Evolutionary conservation across 179 eudicot genomes (phyloP), one percentile per base, ranked within the genome.

Genomic region (Beta lomatogona): DNA sequence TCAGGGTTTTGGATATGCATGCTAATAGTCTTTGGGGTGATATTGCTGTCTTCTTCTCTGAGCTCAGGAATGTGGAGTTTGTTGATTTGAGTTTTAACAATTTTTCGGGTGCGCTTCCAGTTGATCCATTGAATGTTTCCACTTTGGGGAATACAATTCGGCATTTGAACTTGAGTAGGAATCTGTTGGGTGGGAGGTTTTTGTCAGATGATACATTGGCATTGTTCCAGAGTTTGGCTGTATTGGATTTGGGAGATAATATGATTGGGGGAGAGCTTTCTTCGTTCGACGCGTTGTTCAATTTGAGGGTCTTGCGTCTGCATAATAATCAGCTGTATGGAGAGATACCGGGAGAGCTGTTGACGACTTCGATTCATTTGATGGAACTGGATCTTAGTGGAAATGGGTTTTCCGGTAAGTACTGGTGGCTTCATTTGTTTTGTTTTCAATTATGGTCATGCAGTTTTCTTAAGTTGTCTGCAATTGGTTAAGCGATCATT

Each of bases 391-490:
- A 95, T 92, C 95, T 95, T 59, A 91, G 95, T 82, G 88, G 90
- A 78, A 95, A 95, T 80, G 94, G 94, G 68, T 95, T 95, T 89
- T 92, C 97, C 4, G 99, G 99, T 95, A 78, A 84, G 90, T 75
- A 58, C 31, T 73, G n/a, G 69, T 50, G 41, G 21, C 64, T 45
- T 41, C 65, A 16, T 19, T 79, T 44, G 44, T n/a, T 63, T 31
- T 41, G 31, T 6, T 59, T 44, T 79, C 13, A 14, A 11, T 54
- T 59, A 58, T 50, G 55, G 3, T 16, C 14, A 6, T 68, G 11
- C 67, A 16, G 25, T 1, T 50, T 53, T 11, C 72, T 0, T 28
- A 2, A 7, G 28, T 48, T 64, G 18, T 12, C 2, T 36, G 65
- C 54, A 10, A 36, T 74, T 15, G 5, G 44, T 54, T 36, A 36